Conservation (phyloP, 495 filamentous ascomycete genomes). For the Neurospora discreta region DNA sequence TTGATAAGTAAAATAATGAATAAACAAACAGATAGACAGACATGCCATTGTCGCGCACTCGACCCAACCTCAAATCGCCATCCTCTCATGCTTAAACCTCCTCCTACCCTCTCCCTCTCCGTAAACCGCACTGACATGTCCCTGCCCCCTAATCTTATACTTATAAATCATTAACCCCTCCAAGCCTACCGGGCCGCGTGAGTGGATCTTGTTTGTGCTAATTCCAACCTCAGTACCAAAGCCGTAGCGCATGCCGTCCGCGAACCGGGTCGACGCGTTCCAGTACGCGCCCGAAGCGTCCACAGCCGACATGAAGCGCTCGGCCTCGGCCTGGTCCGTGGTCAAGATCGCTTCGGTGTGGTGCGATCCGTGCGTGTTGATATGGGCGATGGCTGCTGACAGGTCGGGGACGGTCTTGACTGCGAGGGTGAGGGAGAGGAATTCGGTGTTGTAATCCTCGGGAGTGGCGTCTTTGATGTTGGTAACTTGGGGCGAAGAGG, state of each 20-base stretch:
- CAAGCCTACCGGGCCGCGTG: constrained; percentile 82
- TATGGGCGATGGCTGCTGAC: constrained; percentile 68
- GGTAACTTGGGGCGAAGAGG: constrained; percentile 19
- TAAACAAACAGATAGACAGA: not conserved
- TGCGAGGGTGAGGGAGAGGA: constrained; percentile 73
- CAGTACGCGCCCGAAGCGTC: constrained; percentile 93
- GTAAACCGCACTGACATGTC: constrained; percentile 67
- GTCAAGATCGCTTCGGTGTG: constrained; percentile 93
- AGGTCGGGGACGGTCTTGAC: constrained; percentile 64
- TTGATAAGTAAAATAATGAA: not conserved
- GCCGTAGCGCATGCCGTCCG: constrained; percentile 92
- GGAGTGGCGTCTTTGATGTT: too few species aligned
- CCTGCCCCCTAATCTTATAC: constrained; percentile 73
- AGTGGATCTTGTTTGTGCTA: constrained; percentile 97
- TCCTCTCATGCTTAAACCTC: constrained; percentile 56
- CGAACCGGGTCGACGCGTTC: constrained; percentile 91
- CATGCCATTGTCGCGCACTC: not conserved
- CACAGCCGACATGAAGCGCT: constrained; percentile 68
- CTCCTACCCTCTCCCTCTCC: constrained; percentile 55
- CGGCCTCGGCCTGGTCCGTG: constrained; percentile 47
- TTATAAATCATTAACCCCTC: constrained; percentile 96
- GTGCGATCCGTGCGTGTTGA: constrained; percentile 84
- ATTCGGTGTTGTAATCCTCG: constrained; percentile 62
- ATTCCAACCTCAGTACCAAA: constrained; percentile 98
- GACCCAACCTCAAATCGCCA: constrained; percentile 25